Evolutionary conservation across 2,329 filamentous ascomycete species (phyloP), one percentile per base, ranked within the genome.

Genomic region (Aureobasidium sp.): DNA sequence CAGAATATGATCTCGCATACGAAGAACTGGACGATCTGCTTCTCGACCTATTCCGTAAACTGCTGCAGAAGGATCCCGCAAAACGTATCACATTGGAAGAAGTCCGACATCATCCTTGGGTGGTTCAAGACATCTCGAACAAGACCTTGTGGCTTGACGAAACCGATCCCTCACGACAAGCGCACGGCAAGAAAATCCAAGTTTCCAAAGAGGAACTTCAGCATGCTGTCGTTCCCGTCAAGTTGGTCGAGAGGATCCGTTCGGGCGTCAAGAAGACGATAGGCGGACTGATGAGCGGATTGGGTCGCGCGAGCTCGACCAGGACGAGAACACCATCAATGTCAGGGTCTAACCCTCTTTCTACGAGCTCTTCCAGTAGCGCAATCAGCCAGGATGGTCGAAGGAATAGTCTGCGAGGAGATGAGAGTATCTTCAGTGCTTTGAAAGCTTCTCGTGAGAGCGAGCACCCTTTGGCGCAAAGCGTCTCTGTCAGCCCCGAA

Each of bases 81-180:
- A 84, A 90, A 69, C 84, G 93, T 34, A 96, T 98, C 62, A 86
- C 88, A 6, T 75, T 98, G 48, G 83, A 85, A 56, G 91, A 96
- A 62, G 91, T 97, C 63, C 97, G 97, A 68, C 85, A 87, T 56
- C 93, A 98, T 65, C 84, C 85, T 4, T 98, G 93, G 93, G 85
- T 97, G 14, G 76, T 91, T 1, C 76, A 84, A 55, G 90, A 86
- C 58, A 80, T 97, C 40, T 73, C 80, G 29, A 85, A 95, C 60
- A 80, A 85, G 32, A 74, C 81, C 27, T 76, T 78, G 8, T 98
- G 93, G 93, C 80, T 96, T n/a, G 89, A 95, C 61, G 89, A 95
- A 58, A 95, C 90, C 1, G 91, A 97, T 63, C 90, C 90, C 2
- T 84, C 82, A 32, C 80, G 84, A 30, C 85, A 85, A 56, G 85